Base-by-base conservation (phyloP, 805 yeast species). In the Starmerella floricola region DNA sequence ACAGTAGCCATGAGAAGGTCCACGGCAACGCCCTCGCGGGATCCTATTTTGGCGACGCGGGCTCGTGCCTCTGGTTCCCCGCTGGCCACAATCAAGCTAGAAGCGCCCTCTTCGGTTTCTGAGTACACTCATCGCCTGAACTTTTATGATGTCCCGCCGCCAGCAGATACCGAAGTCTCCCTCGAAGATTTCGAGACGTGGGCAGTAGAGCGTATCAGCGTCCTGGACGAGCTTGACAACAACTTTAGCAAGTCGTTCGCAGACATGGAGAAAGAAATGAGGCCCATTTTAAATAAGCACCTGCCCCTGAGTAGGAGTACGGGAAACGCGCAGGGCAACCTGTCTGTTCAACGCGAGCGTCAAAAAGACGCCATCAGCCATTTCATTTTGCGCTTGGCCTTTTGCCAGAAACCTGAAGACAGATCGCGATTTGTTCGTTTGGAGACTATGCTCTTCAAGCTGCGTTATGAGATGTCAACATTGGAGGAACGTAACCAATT, bases 331-430 rank as follows among this genome's bases (percentile, higher is more conserved):
- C 20, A 18, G 30, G 28, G 40, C 40, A n/a, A 33, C 24, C 16
- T 33, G 8, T 6, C n/a, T 3, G 23, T 36, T 2, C 44, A 40
- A 18, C 30, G 18, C 12, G 93, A 84, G 56, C 74, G 94, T 51
- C 72, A 72, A 50, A 88, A 88, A 58, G 99, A 91, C 62, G 88
- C 85, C 55, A 85, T 83, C 59, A 81, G 94, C 5, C 99, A 91
- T 62, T 91, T 66, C 58, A 87, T 88, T 28, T 63, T 91, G 49
- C 69, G 96, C 42, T 67, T 91, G 31, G 95, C 94, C 35, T 91
- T 91, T 58, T 83, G 96, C 57, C 76, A 94, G 48, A 52, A 57
- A 3, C 83, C 82, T 38, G 97, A 88, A 46, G 68, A 87, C 38
- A 72, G 96, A 48, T 73, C 70, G 28, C 74, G 88, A 56, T 88